Percentiles rank a stretch among this genome's conserved stretches.
phyloP scores from a whole-genome alignment of 345 rosid genomes.

The Fremontodendron californicum region DNA sequence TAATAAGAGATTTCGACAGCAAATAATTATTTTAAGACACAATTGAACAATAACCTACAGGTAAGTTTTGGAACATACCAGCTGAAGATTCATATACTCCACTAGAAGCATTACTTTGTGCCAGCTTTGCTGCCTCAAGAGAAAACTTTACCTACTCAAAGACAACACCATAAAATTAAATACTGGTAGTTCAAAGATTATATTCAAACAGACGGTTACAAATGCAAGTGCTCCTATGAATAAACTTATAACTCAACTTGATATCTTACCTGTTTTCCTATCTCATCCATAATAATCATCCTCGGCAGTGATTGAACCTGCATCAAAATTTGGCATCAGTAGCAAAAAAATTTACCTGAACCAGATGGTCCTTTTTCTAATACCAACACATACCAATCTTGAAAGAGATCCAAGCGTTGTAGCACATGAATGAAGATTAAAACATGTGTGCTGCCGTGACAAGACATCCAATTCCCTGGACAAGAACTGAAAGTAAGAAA shows the following conservation, averaged over 20 bases:
- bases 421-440: constrained; percentile 84
- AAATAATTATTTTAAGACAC: background rate
- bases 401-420: constrained; percentile 92
- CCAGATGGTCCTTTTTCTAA: constrained; percentile 11
- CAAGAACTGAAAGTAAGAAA: constrained; percentile 18
- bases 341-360: constrained; percentile 10
- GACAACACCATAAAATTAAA: background rate
- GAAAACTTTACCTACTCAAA: constrained; percentile 59
- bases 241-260: background rate
- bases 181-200: background rate
- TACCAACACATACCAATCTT: constrained; percentile 53
- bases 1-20: background rate
- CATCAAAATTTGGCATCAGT: constrained; percentile 21
- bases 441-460: constrained; percentile 74
- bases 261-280: constrained; percentile 82
- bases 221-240: background rate
- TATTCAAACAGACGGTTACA: background rate
- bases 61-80: constrained; percentile 40
- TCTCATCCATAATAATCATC: constrained; percentile 94
- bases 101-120: constrained; percentile 61
- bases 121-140: constrained; percentile 75
- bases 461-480: constrained; percentile 89
- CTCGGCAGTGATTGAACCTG: constrained; percentile 97
- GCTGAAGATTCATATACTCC: constrained; percentile 74
- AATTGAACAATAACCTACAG: background rate